Conservation (phyloP, 2,329 filamentous ascomycete genomes). For the Aspergillus udagawae region DNA sequence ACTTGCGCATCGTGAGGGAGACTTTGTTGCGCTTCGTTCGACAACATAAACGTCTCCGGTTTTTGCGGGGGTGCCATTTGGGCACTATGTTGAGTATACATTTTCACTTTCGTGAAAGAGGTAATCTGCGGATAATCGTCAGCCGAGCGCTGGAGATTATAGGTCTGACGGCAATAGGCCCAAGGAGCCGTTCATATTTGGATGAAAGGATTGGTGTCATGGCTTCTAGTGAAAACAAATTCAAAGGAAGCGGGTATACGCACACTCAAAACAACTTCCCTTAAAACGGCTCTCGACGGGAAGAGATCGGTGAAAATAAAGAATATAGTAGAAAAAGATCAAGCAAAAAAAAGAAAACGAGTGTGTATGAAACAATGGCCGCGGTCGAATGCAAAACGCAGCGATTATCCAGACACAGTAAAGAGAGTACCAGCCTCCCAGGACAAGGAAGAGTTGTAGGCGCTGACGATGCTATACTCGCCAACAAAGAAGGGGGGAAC, state of each 20-base stretch:
- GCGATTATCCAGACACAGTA: slow-evolving; percentile 19
- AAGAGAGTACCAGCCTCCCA: slow-evolving; percentile 37
- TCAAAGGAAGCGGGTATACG: slow-evolving; percentile 3
- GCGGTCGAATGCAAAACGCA: slow-evolving; percentile 15
- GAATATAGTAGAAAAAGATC: slow-evolving; percentile 1
- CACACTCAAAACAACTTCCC: slow-evolving; percentile 7
- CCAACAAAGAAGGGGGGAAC: slow-evolving; percentile 19
- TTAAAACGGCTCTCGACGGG: background rate
- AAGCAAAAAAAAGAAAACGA: slow-evolving; percentile 6
- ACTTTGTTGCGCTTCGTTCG: slow-evolving; percentile 92
- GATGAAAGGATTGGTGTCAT: background rate
- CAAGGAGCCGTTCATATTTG: background rate
- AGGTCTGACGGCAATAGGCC: slow-evolving; percentile 16
- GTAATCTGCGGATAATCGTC: slow-evolving; percentile 10
- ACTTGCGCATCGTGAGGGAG: slow-evolving; percentile 95
- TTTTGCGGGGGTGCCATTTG: slow-evolving; percentile 91
- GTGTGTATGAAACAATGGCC: slow-evolving; percentile 8
- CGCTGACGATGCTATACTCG: slow-evolving; percentile 18
- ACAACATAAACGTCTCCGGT: slow-evolving; percentile 98
- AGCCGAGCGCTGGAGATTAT: slow-evolving; percentile 17
- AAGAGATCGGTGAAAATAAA: background rate
- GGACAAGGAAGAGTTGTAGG: slow-evolving; percentile 13
- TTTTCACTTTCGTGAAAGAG: slow-evolving; percentile 33
- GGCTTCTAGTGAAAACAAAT: background rate
- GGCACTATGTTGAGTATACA: slow-evolving; percentile 76